These are phyloP conservation scores for Pezicula rhizophila DNA, from an alignment of 2,329 filamentous ascomycete genomes.

Conservation along the genomic window DNA sequence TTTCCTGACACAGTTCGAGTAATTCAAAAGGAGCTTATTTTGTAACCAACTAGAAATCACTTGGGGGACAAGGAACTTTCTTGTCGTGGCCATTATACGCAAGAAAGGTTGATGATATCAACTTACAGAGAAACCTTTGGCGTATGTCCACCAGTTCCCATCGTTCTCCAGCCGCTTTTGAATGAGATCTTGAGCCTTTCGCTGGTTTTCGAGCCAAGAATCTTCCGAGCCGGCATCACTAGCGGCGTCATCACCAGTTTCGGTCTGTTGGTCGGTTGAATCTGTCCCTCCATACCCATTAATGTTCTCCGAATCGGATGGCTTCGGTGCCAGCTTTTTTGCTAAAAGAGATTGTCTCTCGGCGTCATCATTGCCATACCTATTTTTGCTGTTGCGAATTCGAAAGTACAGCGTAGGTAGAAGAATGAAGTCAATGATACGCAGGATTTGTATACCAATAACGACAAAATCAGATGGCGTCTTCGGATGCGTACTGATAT, in stretches of 20 bases:
- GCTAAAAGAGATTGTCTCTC: constrained; percentile 54
- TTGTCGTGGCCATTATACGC: too few relatives aligned
- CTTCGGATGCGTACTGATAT: constrained; percentile 13
- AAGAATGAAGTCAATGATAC: constrained; percentile 28
- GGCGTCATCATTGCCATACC: constrained; percentile 38
- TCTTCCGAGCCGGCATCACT: constrained; percentile 40
- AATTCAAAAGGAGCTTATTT: too few relatives aligned
- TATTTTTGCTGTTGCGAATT: constrained; percentile 20
- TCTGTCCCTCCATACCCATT: constrained; percentile 22
- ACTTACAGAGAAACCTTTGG: constrained; percentile 60
- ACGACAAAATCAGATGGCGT: constrained; percentile 18
- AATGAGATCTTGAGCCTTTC: constrained; percentile 51
- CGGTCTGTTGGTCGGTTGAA: constrained; percentile 10
- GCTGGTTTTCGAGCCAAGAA: constrained; percentile 47
- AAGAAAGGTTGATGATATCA: background rate
- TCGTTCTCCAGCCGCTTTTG: constrained; percentile 65
- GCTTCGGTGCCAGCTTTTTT: constrained; percentile 31
- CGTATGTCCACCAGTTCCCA: constrained; percentile 72
- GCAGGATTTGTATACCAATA: constrained; percentile 19
- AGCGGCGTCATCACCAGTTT: constrained; percentile 10
- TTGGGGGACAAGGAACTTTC: too few relatives aligned
- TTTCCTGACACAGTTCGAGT: too few relatives aligned
- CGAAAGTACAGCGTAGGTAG: constrained; percentile 28
- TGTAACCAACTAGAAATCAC: too few relatives aligned
- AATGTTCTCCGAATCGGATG: constrained; percentile 18